These are phyloP conservation scores for Candida pini DNA, from an alignment of 805 yeast species.

Conservation along the genomic window DNA sequence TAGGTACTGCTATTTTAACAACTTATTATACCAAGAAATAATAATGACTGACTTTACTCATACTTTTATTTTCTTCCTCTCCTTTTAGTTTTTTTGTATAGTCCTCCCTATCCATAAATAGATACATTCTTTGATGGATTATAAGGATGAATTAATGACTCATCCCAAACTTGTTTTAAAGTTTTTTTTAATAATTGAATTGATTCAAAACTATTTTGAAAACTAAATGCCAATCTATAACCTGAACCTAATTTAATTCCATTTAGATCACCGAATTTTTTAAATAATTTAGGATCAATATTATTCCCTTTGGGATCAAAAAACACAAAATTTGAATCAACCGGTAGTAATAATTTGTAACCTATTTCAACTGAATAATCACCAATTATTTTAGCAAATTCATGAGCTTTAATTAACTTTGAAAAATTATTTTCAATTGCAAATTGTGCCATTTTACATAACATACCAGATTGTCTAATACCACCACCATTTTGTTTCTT, in stretches of 20 bases:
- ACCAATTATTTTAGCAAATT: constrained; percentile 41
- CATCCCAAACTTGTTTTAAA: constrained; percentile 47
- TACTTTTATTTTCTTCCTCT: too few relatives aligned
- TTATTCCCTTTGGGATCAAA: constrained; percentile 49
- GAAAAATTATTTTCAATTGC: constrained; percentile 71
- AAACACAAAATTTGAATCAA: constrained; percentile 77
- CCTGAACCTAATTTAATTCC: constrained; percentile 59
- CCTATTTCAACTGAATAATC: constrained; percentile 46
- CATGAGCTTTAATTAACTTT: constrained; percentile 42
- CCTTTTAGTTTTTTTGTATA: too few relatives aligned
- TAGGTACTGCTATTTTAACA: too few relatives aligned
- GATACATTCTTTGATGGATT: too few relatives aligned
- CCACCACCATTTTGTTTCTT: constrained; percentile 92
- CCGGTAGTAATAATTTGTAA: constrained; percentile 60
- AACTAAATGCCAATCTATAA: constrained; percentile 75
- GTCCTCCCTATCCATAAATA: too few relatives aligned
- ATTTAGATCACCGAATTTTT: constrained; percentile 49
- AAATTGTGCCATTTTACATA: constrained; percentile 68
- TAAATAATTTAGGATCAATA: constrained; percentile 49
- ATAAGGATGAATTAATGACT: constrained; percentile 49
- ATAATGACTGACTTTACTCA: too few relatives aligned
- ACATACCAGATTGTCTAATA: constrained; percentile 76
- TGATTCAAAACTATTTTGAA: constrained; percentile 50
- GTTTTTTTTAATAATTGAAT: constrained; percentile 52
- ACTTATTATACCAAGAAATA: too few relatives aligned